These are phyloP conservation scores for Penicillium sp. DNA, from an alignment of 2,329 filamentous ascomycete species.

Conservation along the genomic window DNA sequence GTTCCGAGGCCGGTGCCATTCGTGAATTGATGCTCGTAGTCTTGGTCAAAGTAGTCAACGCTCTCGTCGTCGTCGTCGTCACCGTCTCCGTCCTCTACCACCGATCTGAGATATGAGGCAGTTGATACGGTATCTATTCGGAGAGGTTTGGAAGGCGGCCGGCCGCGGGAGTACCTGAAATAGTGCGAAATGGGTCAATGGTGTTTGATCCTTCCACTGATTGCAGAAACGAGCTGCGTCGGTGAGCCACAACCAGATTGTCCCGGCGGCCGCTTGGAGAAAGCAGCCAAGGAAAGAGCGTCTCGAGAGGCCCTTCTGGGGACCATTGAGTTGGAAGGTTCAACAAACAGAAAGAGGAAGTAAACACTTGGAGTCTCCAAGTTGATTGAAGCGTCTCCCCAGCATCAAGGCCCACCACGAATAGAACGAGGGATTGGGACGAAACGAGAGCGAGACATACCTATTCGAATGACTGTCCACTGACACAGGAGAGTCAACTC, in stretches of 20 bases:
- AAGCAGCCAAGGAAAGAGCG: too few species aligned
- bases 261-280: too few species aligned
- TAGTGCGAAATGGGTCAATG: constrained; percentile 18
- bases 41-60: constrained; percentile 23
- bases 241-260: too few species aligned
- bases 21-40: constrained; percentile 27
- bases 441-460: constrained; percentile 23
- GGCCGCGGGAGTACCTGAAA: constrained; percentile 37
- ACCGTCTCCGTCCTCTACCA: constrained; percentile 24
- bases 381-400: too few species aligned
- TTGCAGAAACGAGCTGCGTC: constrained; percentile 8
- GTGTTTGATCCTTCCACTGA: constrained; percentile 21
- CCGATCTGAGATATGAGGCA: constrained; percentile 18
- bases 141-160: constrained; percentile 28
- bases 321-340: too few species aligned
- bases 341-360: too few species aligned
- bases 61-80: constrained; percentile 20
- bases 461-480: constrained; percentile 36
- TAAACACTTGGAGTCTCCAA: too few species aligned
- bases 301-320: too few species aligned
- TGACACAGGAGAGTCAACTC: constrained; percentile 23
- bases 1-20: constrained; percentile 29
- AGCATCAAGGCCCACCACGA: too few species aligned
- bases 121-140: constrained; percentile 29
- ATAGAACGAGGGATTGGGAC: background rate